These are phyloP conservation scores for Nelumbo lutea DNA, from an alignment of 164 flowering plant species.

Conservation along the genomic window DNA sequence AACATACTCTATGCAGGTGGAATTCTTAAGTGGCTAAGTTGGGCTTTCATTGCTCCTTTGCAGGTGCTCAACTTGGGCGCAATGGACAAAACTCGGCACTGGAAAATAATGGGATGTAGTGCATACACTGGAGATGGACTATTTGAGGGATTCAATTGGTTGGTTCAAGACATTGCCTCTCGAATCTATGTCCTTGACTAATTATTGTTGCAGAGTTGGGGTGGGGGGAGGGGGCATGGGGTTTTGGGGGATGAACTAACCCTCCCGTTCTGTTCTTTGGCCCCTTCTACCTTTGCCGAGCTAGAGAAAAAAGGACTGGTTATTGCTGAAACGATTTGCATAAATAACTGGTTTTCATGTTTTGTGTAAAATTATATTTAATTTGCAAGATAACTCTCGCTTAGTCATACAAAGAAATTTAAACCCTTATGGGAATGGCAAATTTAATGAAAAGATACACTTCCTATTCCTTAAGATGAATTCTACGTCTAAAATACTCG, in stretches of 20 bases:
- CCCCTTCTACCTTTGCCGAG: too few species aligned
- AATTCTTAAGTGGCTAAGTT: not conserved
- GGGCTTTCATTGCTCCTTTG: not conserved
- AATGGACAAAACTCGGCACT: conserved; percentile 91
- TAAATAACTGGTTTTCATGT: too few species aligned
- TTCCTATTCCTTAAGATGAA: too few species aligned
- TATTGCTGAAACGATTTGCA: not conserved
- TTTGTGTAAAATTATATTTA: too few species aligned
- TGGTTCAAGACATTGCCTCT: conserved; percentile 94
- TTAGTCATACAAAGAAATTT: too few species aligned
- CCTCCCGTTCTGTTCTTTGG: too few species aligned
- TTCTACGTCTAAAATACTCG: too few species aligned
- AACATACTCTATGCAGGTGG: not conserved
- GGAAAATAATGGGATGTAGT: conserved; percentile 91
- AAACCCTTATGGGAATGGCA: too few species aligned
- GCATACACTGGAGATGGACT: conserved; percentile 96
- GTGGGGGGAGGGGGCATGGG: too few species aligned
- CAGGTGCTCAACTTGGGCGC: conserved; percentile 88
- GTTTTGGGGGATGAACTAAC: too few species aligned
- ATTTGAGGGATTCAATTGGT: conserved; percentile 94
- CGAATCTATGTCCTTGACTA: conserved; percentile 87
- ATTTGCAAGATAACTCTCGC: too few species aligned
- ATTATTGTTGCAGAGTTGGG: not conserved
- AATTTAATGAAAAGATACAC: too few species aligned
- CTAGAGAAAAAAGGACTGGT: conserved; percentile 30